These are phyloP conservation scores for Tolypocladium paradoxum DNA, from an alignment of 2,329 filamentous ascomycete genomes.

Conservation along the genomic window DNA sequence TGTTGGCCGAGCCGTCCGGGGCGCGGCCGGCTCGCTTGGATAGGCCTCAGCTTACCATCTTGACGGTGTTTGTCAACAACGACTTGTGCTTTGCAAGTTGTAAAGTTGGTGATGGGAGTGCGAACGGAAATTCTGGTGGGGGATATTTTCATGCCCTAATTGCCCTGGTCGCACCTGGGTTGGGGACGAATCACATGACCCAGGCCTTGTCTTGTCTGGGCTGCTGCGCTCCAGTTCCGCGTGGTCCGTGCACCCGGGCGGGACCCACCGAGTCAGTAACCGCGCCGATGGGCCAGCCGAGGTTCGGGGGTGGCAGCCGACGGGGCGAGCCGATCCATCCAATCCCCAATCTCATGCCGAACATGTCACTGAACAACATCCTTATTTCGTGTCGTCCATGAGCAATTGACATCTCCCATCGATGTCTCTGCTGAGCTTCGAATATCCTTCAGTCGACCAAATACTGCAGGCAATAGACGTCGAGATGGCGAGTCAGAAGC, in stretches of 20 bases:
- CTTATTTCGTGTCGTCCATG: neutral
- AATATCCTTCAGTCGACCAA: slow-evolving; percentile 8
- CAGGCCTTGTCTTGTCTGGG: neutral
- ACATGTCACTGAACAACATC: neutral
- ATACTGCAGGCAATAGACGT: slow-evolving; percentile 19
- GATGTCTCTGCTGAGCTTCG: slow-evolving; percentile 1
- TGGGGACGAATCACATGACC: slow-evolving; percentile 29
- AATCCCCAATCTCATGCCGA: neutral
- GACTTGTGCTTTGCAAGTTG: slow-evolving; percentile 25
- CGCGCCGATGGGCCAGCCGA: slow-evolving; percentile 2
- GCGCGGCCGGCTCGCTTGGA: slow-evolving; percentile 9
- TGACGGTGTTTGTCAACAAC: slow-evolving; percentile 45
- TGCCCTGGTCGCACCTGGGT: slow-evolving; percentile 17
- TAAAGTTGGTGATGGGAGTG: slow-evolving; percentile 19
- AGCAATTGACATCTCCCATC: neutral
- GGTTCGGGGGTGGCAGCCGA: slow-evolving; percentile 1
- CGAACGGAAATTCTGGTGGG: slow-evolving; percentile 26
- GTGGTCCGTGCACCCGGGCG: neutral
- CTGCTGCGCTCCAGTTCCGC: neutral
- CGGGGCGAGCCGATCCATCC: neutral
- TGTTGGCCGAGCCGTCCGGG: slow-evolving; percentile 4
- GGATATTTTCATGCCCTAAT: slow-evolving; percentile 31
- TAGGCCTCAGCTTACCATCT: slow-evolving; percentile 55
- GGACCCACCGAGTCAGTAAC: neutral
- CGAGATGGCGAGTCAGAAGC: slow-evolving; percentile 31